Base-by-base conservation (phyloP, 2,329 filamentous ascomycete genomes). In the Westerdykella ornata region DNA sequence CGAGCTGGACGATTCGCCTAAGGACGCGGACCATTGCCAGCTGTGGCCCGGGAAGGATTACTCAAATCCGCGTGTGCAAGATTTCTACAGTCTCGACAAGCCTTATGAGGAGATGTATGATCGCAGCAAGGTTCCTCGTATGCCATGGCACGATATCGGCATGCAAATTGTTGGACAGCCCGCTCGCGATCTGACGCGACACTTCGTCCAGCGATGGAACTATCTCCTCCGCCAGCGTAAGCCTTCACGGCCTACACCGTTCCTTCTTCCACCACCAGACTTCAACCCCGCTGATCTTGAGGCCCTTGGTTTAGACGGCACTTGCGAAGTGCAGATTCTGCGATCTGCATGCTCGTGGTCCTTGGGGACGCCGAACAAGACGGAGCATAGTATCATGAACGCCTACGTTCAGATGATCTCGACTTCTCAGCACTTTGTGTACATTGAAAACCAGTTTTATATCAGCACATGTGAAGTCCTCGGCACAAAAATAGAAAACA, bases 101-200 rank as follows among this genome's bases (percentile, higher is more conserved):
- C 92, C 92, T 1, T 97, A 97, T 57, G 92, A 95, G 59, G 92
- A 98, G 66, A 97, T 97, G 92, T 98, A 97, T 59, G 88, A 97
- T 66, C 83, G 92, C 41, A 84, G 80, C 45, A 85, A 85, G 61
- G 78, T 90, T 14, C 88, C 92, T 1, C 76, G 92, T 47, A 98
- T 97, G 92, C 90, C 92, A 1, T 98, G 92, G 92, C 92, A 98
- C 59, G 92, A 98, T 64, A 88, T 98, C 47, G 81, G 84, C 2
- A 97, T 98, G 92, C 92, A 97, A 66, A 83, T 98, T 32, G 88
- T 97, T 33, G 92, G 92, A 3, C 92, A 97, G 63, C 92, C 92
- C 2, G 90, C 92, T 11, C 80, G 92, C 52, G 92, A 98, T 68
- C 72, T 97, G 47, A 96, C 89, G 2, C 81, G 92, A 16, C 92